Conservation (phyloP, 495 filamentous ascomycete genomes). For the Lasiosphaeriaceae sp. region DNA sequence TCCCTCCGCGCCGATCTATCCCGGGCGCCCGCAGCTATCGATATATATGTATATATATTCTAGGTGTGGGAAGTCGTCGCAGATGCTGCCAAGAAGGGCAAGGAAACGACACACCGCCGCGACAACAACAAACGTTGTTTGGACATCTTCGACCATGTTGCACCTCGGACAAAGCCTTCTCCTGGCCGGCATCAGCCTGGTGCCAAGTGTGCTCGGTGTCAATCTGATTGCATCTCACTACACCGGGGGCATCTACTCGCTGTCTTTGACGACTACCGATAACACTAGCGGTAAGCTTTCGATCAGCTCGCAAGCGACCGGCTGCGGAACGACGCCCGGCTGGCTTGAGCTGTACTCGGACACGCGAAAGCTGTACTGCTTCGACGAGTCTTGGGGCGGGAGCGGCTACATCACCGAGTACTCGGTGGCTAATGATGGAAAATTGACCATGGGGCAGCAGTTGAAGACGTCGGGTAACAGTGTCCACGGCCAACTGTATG, state of each 20-base stretch:
- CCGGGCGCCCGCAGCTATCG: neutral
- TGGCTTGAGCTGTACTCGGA: conserved; percentile 52
- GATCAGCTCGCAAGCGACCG: conserved; percentile 26
- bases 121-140: neutral
- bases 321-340: conserved; percentile 43
- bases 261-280: conserved; percentile 23
- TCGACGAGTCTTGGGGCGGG: conserved; percentile 49
- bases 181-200: conserved; percentile 12
- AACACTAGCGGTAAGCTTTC: conserved; percentile 27
- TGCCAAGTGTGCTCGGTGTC: conserved; percentile 28
- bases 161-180: conserved; percentile 1
- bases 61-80: neutral
- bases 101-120: no score
- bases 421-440: conserved; percentile 35
- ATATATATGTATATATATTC: neutral
- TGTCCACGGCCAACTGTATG: conserved; percentile 40
- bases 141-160: conserved; percentile 4
- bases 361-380: conserved; percentile 52
- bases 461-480: conserved; percentile 34
- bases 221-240: conserved; percentile 42
- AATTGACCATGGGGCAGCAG: conserved; percentile 32
- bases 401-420: conserved; percentile 41
- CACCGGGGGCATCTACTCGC: conserved; percentile 36
- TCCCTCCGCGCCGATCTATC: neutral
- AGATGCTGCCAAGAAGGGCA: neutral